Evolutionary conservation across 441 rosid genomes (phyloP), one percentile per base, ranked within the genome.

Genomic region (Eutrema salsugineum): DNA sequence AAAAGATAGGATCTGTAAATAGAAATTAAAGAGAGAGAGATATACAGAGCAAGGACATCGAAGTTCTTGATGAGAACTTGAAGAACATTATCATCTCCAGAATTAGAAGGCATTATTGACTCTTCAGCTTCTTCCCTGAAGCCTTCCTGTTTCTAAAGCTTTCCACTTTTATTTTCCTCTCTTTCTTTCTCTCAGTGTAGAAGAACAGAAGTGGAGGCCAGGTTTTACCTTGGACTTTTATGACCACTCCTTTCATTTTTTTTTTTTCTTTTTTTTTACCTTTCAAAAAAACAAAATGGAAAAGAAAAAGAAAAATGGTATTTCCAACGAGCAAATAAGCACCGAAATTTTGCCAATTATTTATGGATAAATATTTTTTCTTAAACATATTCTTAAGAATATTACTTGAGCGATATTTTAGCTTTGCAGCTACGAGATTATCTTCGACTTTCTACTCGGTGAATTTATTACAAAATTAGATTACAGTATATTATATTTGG

Each of bases 1-100:
- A 36, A 27, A 22, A 76, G 53, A 63, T 47, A 62, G 16, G 57
- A 75, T 64, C 42, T 46, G 54, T 33, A 39, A 57, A 10, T 3
- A 50, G 10, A 35, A 64, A 17, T 42, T 28, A 8, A 50, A n/a
- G 22, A 66, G 71, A 62, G 8, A 56, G 55, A 40, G 14, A 60
- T 0, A 16, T 81, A 90, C 98, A 90, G 83, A 67, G 98, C 94
- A 85, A 94, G 92, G 78, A 94, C 92, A 80, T 94, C 98, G 39
- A 94, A 88, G 89, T 90, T 91, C 78, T 87, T 87, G 62, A 81
- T 79, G 70, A 91, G 81, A 76, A 94, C 90, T 83, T 85, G 90
- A 56, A 94, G 85, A 61, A 91, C 87, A 84, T 80, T 88, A 64
- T 75, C 79, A 68, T 75, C 79, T 64, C 79, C 79, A 32, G 79